A percentile compares a stretch with the other conserved stretches of the same genome.
These are phyloP conservation scores for Globisporangium perplexum DNA, from an alignment of 352 stramenopile species.

Conservation along the genomic window DNA sequence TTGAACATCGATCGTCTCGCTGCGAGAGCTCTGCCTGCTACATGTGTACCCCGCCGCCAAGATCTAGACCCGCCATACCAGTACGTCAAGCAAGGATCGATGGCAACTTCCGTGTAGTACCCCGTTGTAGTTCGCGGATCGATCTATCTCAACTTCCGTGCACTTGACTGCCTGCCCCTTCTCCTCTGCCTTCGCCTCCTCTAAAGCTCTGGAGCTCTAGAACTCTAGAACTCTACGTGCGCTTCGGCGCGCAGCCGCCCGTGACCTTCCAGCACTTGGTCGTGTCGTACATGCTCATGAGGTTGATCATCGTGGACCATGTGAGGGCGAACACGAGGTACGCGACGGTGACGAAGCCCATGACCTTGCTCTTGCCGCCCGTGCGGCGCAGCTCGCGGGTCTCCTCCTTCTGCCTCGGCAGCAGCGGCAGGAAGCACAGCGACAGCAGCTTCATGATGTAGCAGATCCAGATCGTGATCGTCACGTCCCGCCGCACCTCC, in stretches of 20 bases:
- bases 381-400: conserved; percentile 28
- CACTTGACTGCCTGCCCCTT: no score
- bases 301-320: conserved; percentile 43
- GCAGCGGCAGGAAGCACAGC: conserved; percentile 37
- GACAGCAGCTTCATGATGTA: conserved; percentile 52
- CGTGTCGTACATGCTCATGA: conserved; percentile 47
- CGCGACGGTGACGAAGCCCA: conserved; percentile 27
- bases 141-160: no score
- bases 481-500: conserved; percentile 45
- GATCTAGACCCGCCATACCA: no score
- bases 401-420: conserved; percentile 34
- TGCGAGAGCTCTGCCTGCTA: no score
- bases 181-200: no score
- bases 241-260: conserved; percentile 37
- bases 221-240: no score
- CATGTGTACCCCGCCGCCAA: no score
- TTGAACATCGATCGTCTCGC: no score
- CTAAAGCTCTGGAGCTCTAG: no score
- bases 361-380: conserved; percentile 34
- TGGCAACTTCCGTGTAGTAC: neutral
- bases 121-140: no score
- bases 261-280: conserved; percentile 66
- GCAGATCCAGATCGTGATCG: conserved; percentile 45
- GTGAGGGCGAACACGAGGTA: conserved; percentile 28
- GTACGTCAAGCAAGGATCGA: neutral